Evolutionary conservation across 1,139 yeast genomes (phyloP), one percentile per base, ranked within the genome.

Genomic region (Kodamaea arcana): DNA sequence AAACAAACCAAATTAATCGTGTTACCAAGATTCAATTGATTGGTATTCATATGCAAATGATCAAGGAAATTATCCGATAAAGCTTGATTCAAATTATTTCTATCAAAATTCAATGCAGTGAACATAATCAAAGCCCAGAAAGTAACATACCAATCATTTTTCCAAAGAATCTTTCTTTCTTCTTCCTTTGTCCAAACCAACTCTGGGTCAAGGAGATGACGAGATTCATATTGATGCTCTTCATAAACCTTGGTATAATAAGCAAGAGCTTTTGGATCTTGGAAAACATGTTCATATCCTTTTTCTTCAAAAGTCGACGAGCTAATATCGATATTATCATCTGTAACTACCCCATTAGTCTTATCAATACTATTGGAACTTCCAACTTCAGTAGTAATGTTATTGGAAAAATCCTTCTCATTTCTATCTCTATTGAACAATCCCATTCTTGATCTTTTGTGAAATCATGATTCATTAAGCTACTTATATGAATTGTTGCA

Each of bases 31-130:
- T 76, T 76, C 51, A 68, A 73, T 37, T 75, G 67, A 39, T 68
- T 52, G 15, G 76, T 72, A 16, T 67, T 64, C 42, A 75, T 43
- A 2, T 54, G 46, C 39, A 72, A 51, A 42, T 76, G 78, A 0
- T 54, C 52, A 30, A 76, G 51, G 43, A 76, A 44, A 40, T 69
- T 62, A 41, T 72, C 80, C 0, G 79, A 58, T 10, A 73, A 58
- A 1, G 80, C 80, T 47, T 74, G 78, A 0, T 56, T 45, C 33
- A 75, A 46, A 47, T 76, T 75, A 23, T 67, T 65, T 42, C 81
- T 58, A 49, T 75, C 80, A 37, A 74, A 56, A 42, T 75, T 75
- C 37, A 75, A 57, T 3, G 74, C 76, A 22, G 69, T 57, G 50
- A 75, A 75, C 68, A 75, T 61, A 34, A 72, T 42, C 40, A 73